Evolutionary conservation across 306 rosid genomes (phyloP).

Genomic region (Acacia crassicarpa): DNA sequence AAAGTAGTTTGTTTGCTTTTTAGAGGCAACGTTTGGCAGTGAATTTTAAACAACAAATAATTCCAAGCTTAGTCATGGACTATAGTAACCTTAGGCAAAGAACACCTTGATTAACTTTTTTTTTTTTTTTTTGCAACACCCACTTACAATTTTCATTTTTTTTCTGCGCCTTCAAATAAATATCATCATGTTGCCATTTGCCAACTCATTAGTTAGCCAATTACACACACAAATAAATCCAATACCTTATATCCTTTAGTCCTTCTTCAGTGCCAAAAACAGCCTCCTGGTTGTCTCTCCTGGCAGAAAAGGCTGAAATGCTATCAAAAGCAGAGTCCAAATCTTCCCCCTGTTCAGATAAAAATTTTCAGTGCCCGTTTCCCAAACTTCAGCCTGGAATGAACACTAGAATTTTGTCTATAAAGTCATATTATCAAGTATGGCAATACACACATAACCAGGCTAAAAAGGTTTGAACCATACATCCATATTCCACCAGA

Average conservation of each 20-base stretch:
- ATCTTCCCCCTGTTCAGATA: conserved; percentile 68
- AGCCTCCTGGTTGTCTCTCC: conserved; percentile 82
- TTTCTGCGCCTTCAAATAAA: background rate
- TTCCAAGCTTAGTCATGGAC: background rate
- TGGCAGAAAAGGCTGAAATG: conserved; percentile 86
- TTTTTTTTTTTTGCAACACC: background rate
- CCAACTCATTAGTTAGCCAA: background rate
- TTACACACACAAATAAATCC: background rate
- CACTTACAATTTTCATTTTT: background rate
- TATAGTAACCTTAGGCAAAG: background rate
- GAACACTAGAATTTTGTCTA: background rate
- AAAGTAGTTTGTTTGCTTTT: background rate
- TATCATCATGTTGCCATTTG: background rate
- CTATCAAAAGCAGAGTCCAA: conserved; percentile 90
- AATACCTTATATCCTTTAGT: conserved; percentile 73
- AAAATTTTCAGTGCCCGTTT: background rate
- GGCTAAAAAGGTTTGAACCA: background rate
- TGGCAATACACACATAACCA: too few species aligned
- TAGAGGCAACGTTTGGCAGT: background rate
- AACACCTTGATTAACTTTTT: background rate
- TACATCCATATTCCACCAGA: background rate
- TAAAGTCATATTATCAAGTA: background rate
- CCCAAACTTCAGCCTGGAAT: background rate
- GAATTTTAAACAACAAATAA: background rate
- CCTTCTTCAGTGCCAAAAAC: conserved; percentile 91